phyloP scores from a whole-genome alignment of 2,329 filamentous ascomycete genomes.

The Dactylonectria estremocensis region DNA sequence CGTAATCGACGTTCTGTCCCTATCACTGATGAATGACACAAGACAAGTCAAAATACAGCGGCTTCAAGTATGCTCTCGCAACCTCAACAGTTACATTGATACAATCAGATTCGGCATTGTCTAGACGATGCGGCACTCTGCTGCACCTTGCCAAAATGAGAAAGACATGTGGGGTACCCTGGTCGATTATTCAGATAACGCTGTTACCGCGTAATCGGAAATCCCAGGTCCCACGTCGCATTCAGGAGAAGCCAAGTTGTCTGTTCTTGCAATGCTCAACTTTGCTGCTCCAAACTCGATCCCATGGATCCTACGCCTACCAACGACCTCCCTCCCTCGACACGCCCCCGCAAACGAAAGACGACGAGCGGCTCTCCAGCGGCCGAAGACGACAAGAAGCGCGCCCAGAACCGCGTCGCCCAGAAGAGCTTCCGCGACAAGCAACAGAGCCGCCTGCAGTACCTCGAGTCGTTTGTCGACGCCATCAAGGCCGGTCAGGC shows the following conservation, averaged over 20 bases:
- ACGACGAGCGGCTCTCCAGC: not conserved
- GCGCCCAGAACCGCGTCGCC: conserved; percentile 7
- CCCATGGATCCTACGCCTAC: not conserved
- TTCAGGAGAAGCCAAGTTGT: not conserved
- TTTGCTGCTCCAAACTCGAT: not conserved
- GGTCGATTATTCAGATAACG: not conserved
- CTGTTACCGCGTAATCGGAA: not conserved
- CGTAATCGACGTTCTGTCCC: no score
- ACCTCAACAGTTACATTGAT: no score
- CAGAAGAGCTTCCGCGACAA: conserved; percentile 16
- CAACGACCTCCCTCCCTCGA: not conserved
- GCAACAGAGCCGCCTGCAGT: conserved; percentile 8
- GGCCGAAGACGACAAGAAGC: not conserved
- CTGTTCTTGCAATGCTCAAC: not conserved
- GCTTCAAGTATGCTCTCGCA: no score
- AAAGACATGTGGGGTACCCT: not conserved
- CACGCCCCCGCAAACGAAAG: not conserved
- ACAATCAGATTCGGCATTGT: no score
- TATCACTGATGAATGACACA: no score
- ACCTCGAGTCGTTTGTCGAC: conserved; percentile 13
- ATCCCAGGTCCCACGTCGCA: not conserved
- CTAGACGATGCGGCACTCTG: no score
- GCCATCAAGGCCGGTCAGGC: not conserved
- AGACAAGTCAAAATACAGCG: no score
- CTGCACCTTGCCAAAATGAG: no score